Percentiles rank a stretch among this genome's conserved stretches.
phyloP scores from a whole-genome alignment of 176 grass and related monocot species.

The Phragmites australis region DNA sequence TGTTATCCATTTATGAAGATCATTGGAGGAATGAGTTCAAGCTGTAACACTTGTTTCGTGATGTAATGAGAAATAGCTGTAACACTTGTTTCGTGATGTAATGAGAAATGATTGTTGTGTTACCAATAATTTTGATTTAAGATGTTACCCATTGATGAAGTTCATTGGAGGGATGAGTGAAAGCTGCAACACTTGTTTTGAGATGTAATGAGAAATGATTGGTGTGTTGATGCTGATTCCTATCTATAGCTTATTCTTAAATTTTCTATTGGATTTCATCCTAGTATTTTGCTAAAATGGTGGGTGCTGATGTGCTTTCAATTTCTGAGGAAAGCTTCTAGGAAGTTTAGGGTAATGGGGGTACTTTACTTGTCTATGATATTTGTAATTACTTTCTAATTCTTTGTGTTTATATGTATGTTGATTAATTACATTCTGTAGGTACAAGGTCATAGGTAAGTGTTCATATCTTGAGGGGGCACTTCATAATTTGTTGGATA shows the following conservation, averaged over 20 bases:
- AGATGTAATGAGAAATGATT: background rate
- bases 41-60: too few relatives aligned
- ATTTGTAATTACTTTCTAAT: slow-evolving; percentile 9
- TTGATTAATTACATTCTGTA: slow-evolving; percentile 14
- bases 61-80: too few relatives aligned
- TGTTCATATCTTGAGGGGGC: slow-evolving; percentile 16
- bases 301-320: too few relatives aligned
- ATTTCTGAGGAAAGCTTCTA: background rate
- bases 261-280: too few relatives aligned
- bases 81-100: too few relatives aligned
- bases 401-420: background rate
- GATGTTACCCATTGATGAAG: too few relatives aligned
- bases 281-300: background rate
- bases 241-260: background rate
- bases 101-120: too few relatives aligned
- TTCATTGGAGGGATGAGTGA: background rate
- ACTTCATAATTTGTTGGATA: slow-evolving; percentile 1
- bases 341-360: background rate
- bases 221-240: background rate
- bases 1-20: too few relatives aligned
- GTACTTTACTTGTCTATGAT: background rate
- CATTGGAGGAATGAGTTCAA: too few relatives aligned
- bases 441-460: slow-evolving; percentile 26
- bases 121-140: too few relatives aligned
- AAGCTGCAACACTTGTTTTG: background rate